These are phyloP conservation scores for Scortechinia acanthostroma DNA, from an alignment of 2,329 filamentous ascomycete species.

Conservation along the genomic window DNA sequence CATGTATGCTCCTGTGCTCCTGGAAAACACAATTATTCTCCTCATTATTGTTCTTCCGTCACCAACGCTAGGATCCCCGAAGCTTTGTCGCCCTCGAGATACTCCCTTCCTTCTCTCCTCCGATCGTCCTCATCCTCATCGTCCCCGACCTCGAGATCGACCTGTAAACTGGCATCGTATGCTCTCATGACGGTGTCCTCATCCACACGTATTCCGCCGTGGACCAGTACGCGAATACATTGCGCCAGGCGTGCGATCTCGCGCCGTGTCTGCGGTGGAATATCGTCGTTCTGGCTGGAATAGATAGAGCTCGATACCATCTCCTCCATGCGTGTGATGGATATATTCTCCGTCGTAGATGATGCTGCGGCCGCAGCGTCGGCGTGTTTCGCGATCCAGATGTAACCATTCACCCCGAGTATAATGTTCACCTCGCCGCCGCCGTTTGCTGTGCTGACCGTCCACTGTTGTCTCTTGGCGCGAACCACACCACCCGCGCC, in stretches of 20 bases:
- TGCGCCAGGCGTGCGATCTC: constrained; percentile 82
- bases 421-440: constrained; percentile 74
- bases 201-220: constrained; percentile 77
- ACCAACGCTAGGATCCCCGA: background rate
- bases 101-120: constrained; percentile 32
- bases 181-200: constrained; percentile 80
- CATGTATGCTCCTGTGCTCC: too few species aligned
- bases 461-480: constrained; percentile 80
- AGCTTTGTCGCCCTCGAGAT: background rate
- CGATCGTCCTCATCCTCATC: constrained; percentile 51
- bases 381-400: constrained; percentile 85
- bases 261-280: constrained; percentile 68
- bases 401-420: constrained; percentile 91
- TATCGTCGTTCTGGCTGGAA: constrained; percentile 87
- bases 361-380: constrained; percentile 42
- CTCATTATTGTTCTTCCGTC: background rate
- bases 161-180: constrained; percentile 76
- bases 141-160: constrained; percentile 54
- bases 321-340: constrained; percentile 84
- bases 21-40: too few species aligned
- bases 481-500: constrained; percentile 69
- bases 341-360: constrained; percentile 25
- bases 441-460: constrained; percentile 49
- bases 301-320: constrained; percentile 79
- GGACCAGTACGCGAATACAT: constrained; percentile 75